phyloP scores from a whole-genome alignment of 345 rosid genomes.

The Rhodamnia rubescens region DNA sequence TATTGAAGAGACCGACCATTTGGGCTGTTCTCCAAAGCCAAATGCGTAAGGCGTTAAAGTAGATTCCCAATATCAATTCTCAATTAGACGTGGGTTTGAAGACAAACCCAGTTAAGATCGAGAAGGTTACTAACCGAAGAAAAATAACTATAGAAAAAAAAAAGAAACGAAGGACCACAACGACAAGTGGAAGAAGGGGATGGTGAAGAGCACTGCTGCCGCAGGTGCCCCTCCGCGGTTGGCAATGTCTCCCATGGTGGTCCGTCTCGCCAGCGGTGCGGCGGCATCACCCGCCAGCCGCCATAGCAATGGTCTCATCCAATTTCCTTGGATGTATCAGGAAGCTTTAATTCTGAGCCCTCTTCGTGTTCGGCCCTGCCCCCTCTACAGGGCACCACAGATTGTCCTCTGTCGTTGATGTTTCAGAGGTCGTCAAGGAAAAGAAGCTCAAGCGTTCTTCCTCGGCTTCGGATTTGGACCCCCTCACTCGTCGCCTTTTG shows the following conservation, averaged over 20 bases:
- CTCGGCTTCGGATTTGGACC: not conserved
- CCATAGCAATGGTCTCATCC: no score
- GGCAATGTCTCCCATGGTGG: no score
- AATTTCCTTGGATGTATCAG: not conserved
- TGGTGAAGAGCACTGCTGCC: no score
- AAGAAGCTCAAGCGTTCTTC: not conserved
- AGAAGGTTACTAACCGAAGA: no score
- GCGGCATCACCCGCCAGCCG: no score
- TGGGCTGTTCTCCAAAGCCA: not conserved
- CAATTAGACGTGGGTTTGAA: not conserved
- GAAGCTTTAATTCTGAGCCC: not conserved
- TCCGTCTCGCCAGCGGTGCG: no score
- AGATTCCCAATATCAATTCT: not conserved
- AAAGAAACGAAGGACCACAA: no score
- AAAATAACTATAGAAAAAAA: no score
- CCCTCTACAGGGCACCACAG: not conserved
- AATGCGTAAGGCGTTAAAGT: not conserved
- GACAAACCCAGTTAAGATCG: no score
- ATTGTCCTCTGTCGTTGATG: not conserved
- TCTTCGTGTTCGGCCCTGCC: not conserved
- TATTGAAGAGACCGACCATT: not conserved
- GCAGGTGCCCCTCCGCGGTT: no score
- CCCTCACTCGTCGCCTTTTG: no score
- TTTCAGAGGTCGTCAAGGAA: conserved; percentile 3
- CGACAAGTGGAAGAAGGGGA: no score